Evolutionary conservation across 257 asterid species (phyloP).

Genomic region (Plectranthus barbatus): DNA sequence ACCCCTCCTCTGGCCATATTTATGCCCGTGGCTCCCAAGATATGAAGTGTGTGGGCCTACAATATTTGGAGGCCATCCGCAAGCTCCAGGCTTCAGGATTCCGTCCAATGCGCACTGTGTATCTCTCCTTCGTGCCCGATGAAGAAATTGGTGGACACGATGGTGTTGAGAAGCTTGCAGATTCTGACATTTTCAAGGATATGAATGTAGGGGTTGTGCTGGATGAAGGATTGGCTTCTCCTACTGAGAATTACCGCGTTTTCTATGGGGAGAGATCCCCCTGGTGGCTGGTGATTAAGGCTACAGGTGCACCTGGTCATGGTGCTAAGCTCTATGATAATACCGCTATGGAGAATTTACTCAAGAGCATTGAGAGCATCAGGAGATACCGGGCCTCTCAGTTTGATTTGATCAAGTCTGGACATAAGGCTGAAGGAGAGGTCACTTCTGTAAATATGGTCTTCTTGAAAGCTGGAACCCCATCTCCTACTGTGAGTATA

Average conservation of each 20-base stretch:
- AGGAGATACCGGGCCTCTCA: conserved; percentile 79
- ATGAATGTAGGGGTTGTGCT: conserved; percentile 86
- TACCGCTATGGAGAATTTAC: conserved; percentile 87
- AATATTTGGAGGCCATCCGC: conserved; percentile 86
- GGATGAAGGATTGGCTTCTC: conserved; percentile 87
- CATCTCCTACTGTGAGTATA: conserved; percentile 66
- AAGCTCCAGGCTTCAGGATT: conserved; percentile 59
- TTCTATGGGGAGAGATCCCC: conserved; percentile 86
- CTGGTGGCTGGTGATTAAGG: conserved; percentile 83
- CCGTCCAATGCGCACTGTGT: conserved; percentile 58
- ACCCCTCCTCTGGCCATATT: conserved; percentile 57
- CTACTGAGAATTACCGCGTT: conserved; percentile 52
- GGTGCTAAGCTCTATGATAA: conserved; percentile 92
- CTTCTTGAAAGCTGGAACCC: conserved; percentile 88
- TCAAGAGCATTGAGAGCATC: conserved; percentile 75
- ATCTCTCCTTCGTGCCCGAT: conserved; percentile 87
- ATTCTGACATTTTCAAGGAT: conserved; percentile 51
- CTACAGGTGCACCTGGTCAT: conserved; percentile 88
- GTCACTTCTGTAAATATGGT: conserved; percentile 86
- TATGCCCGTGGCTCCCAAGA: conserved; percentile 97
- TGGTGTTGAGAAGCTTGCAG: conserved; percentile 72
- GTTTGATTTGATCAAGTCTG: conserved; percentile 80
- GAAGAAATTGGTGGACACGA: conserved; percentile 95
- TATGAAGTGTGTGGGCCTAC: conserved; percentile 88
- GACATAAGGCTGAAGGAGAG: conserved; percentile 75